A percentile compares a stretch with the other conserved stretches of the same genome.
phyloP scores from a whole-genome alignment of 306 rosid species.

The Dicorynia guianensis region DNA sequence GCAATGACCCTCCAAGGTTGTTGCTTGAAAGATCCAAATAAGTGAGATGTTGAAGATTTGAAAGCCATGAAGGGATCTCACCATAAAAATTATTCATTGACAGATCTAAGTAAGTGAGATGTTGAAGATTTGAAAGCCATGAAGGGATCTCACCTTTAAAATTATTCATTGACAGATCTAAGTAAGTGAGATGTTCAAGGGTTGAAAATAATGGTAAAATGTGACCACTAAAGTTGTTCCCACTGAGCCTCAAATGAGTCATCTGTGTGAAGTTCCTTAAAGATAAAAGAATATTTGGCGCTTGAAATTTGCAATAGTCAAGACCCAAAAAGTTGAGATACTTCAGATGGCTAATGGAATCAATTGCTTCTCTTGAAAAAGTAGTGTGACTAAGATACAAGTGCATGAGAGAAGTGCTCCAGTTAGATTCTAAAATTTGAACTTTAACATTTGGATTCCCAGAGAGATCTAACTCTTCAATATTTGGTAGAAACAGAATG shows the following conservation, averaged over 20 bases:
- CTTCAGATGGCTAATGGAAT: constrained; percentile 15
- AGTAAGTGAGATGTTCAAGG: too few species aligned
- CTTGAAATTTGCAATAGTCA: accelerated
- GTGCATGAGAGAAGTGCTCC: constrained; percentile 6
- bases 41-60: too few species aligned
- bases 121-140: too few species aligned
- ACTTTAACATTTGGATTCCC: accelerated
- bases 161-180: too few species aligned
- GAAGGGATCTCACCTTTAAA: too few species aligned
- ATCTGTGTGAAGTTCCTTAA: constrained; percentile 39
- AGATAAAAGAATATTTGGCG: background rate
- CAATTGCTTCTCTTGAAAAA: constrained; percentile 27
- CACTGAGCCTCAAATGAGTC: background rate
- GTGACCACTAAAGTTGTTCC: too few species aligned
- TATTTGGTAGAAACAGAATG: constrained; percentile 20
- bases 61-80: too few species aligned
- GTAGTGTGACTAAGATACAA: background rate
- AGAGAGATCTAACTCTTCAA: background rate
- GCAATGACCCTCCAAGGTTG: too few species aligned
- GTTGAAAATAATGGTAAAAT: too few species aligned
- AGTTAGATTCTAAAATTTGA: constrained; percentile 42
- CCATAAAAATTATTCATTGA: too few species aligned
- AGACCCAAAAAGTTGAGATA: background rate
- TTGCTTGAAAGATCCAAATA: too few species aligned
- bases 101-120: too few species aligned